Evolutionary conservation across 352 stramenopile genomes (phyloP).

Genomic region (Pythium chondricola): DNA sequence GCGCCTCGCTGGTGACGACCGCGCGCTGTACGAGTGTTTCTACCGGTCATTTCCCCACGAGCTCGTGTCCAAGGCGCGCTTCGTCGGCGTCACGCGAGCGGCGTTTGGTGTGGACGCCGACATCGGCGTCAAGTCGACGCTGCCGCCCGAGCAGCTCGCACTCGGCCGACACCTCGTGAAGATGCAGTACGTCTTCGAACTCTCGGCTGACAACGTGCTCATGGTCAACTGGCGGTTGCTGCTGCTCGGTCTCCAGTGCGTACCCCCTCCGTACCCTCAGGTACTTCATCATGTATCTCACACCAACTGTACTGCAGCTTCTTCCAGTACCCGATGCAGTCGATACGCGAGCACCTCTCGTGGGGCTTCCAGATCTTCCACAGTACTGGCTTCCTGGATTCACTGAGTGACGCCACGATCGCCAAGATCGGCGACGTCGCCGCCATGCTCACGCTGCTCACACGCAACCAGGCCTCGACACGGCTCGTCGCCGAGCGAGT

Average conservation of each 20-base stretch:
- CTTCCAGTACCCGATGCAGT: constrained; percentile 50
- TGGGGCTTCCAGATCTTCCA: constrained; percentile 58
- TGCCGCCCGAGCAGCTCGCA: constrained; percentile 16
- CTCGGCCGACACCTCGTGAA: constrained; percentile 52
- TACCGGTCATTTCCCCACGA: constrained; percentile 64
- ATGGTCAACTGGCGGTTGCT: constrained; percentile 67
- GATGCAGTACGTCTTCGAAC: constrained; percentile 61
- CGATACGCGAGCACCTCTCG: constrained; percentile 41
- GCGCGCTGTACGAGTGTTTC: constrained; percentile 61
- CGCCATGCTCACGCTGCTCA: constrained; percentile 45
- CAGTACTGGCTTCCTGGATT: constrained; percentile 46
- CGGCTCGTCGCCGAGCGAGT: constrained; percentile 53
- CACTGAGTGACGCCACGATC: constrained; percentile 20
- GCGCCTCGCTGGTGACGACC: constrained; percentile 49
- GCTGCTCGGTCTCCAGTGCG: constrained; percentile 46
- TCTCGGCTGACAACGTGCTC: constrained; percentile 34
- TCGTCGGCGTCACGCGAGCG: constrained; percentile 54
- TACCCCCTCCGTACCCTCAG: no score
- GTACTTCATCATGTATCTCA: no score
- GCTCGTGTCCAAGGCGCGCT: constrained; percentile 58
- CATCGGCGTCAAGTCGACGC: constrained; percentile 16
- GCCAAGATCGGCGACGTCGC: constrained; percentile 35
- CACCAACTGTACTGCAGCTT: no score
- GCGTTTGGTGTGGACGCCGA: constrained; percentile 38
- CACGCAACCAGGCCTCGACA: constrained; percentile 38